A percentile compares a stretch with the other conserved stretches of the same genome.
Conservation (phyloP, 129 eudicot genomes). For the Lonicera japonica region DNA sequence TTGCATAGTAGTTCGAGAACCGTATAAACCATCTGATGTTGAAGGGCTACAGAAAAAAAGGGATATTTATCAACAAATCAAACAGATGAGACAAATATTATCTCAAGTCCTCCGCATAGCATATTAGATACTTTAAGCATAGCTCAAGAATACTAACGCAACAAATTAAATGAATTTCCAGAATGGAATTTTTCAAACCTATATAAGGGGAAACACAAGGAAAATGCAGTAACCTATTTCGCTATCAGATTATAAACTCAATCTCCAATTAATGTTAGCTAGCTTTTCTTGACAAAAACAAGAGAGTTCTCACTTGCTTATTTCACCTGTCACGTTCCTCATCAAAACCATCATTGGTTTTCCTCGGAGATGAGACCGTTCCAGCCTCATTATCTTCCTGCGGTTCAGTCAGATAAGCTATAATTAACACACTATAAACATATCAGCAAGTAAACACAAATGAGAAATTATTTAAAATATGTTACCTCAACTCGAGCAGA, state of each 20-base stretch:
- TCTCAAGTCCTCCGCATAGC: too few species aligned
- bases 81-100: too few species aligned
- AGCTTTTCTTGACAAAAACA: conserved; percentile 12
- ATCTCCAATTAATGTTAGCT: not conserved
- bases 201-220: too few species aligned
- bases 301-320: conserved; percentile 55
- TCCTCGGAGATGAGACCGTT: conserved; percentile 18
- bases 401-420: conserved; percentile 10
- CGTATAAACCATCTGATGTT: conserved; percentile 18
- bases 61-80: not conserved
- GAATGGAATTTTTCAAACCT: too few species aligned
- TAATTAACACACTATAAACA: not conserved
- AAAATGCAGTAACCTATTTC: too few species aligned
- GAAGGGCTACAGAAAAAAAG: conserved; percentile 28
- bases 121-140: too few species aligned
- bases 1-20: conserved; percentile 13
- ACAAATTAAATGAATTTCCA: too few species aligned
- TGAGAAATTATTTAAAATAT: conserved; percentile 4
- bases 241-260: too few species aligned
- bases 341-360: conserved; percentile 21
- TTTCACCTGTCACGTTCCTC: conserved; percentile 64
- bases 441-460: conserved; percentile 1
- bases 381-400: conserved; percentile 33
- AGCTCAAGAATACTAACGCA: too few species aligned
- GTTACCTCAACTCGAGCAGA: conserved; percentile 35